Percentiles rank a stretch among this genome's conserved stretches.
Conservation (phyloP, 148 eudicot genomes). For the Cornus suecica region DNA sequence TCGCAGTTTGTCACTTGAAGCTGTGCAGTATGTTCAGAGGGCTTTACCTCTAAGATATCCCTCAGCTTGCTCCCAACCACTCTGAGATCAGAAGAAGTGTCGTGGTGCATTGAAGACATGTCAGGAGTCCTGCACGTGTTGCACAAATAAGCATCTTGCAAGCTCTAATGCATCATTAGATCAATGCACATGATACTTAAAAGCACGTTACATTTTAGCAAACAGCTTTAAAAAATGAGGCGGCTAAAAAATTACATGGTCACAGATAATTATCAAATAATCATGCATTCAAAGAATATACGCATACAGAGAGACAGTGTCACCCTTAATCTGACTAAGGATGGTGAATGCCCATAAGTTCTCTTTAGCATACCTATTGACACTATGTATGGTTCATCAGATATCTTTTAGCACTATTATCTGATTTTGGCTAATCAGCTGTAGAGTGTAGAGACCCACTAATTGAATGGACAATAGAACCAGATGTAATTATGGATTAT, state of each 20-base stretch:
- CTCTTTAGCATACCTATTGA: background rate
- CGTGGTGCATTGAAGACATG: conserved; percentile 94
- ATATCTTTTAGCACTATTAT: background rate
- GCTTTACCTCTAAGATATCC: conserved; percentile 71
- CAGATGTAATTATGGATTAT: background rate
- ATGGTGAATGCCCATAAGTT: background rate
- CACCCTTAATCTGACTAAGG: no score
- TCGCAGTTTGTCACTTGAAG: no score
- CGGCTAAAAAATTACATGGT: no score
- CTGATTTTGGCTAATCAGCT: background rate
- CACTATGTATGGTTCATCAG: background rate
- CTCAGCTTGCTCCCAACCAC: conserved; percentile 70
- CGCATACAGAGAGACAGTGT: no score
- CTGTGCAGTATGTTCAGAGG: background rate
- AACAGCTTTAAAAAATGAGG: background rate
- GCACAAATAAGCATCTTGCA: conserved; percentile 3
- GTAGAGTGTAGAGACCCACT: background rate
- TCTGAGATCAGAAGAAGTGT: conserved; percentile 77
- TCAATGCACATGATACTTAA: background rate
- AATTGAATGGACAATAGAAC: background rate
- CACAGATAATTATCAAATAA: no score
- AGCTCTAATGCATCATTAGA: background rate
- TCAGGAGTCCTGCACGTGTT: conserved; percentile 66
- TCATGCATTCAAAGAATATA: no score
- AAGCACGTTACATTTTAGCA: background rate